Conservation (phyloP, 164 flowering plant species). For the Paratinospora sagittata region DNA sequence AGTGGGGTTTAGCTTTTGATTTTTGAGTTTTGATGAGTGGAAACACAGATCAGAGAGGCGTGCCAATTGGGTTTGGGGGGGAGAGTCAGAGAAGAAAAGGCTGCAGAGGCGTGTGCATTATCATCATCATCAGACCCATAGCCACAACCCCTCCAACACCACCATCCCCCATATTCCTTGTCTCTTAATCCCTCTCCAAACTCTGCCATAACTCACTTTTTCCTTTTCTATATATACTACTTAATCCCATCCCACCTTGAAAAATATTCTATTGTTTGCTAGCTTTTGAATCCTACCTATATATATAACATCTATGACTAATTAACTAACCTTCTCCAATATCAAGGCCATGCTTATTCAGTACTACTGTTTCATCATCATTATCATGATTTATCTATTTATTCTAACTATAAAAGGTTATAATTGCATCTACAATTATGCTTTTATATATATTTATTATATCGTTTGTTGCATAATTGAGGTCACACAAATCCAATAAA, state of each 20-base stretch:
- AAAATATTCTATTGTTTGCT: constrained; percentile 1
- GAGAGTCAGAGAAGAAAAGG: constrained; percentile 47
- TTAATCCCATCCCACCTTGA: constrained; percentile 25
- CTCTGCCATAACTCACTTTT: constrained; percentile 51
- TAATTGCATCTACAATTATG: neutral
- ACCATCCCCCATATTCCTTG: constrained; percentile 44
- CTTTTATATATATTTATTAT: too few species aligned
- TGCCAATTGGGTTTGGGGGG: constrained; percentile 38
- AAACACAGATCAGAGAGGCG: constrained; percentile 64
- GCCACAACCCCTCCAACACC: too few species aligned
- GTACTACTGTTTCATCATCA: too few species aligned
- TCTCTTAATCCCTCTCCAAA: constrained; percentile 67
- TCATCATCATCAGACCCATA: constrained; percentile 58
- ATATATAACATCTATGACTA: too few species aligned
- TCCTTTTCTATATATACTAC: constrained; percentile 25
- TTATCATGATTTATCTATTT: too few species aligned
- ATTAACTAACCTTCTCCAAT: too few species aligned
- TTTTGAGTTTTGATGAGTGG: constrained; percentile 36
- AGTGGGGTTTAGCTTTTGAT: too few species aligned
- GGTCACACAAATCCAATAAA: too few species aligned
- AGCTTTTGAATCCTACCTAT: neutral
- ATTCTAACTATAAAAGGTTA: neutral
- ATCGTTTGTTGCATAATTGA: too few species aligned
- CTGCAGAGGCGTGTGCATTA: constrained; percentile 85
- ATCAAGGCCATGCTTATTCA: too few species aligned